Conservation (phyloP, 2,329 filamentous ascomycete genomes). For the Malbranchea zuffiana region DNA sequence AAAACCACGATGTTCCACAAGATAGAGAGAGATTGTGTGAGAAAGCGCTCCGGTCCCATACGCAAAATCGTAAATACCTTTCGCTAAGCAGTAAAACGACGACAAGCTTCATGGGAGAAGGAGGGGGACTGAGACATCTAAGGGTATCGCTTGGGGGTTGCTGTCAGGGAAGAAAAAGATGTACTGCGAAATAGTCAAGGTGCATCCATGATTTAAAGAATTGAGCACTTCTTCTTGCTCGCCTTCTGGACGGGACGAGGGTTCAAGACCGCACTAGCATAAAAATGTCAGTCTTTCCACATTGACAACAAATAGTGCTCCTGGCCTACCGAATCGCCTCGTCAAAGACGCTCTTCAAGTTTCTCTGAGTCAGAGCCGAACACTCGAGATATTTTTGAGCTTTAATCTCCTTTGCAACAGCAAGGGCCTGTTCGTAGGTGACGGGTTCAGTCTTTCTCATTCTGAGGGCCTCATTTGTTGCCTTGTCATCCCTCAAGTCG, state of each 20-base stretch:
- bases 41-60: too few relatives aligned
- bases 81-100: too few relatives aligned
- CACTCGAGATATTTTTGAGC: slow-evolving; percentile 98
- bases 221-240: slow-evolving; percentile 32
- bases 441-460: slow-evolving; percentile 97
- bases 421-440: slow-evolving; percentile 80
- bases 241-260: slow-evolving; percentile 37
- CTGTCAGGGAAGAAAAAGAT: too few relatives aligned
- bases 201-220: slow-evolving; percentile 6
- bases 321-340: slow-evolving; percentile 81
- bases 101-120: too few relatives aligned
- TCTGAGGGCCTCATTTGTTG: slow-evolving; percentile 68
- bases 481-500: slow-evolving; percentile 80
- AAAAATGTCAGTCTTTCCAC: neutral
- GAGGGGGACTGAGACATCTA: too few relatives aligned
- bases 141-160: too few relatives aligned
- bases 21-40: too few relatives aligned
- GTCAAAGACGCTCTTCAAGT: slow-evolving; percentile 97
- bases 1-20: too few relatives aligned
- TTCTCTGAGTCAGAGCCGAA: slow-evolving; percentile 90
- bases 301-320: neutral
- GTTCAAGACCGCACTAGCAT: slow-evolving; percentile 36
- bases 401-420: slow-evolving; percentile 84
- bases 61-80: too few relatives aligned
- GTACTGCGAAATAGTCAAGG: neutral